Conservation (phyloP, 441 rosid genomes). For the Adansonia grandidieri region DNA sequence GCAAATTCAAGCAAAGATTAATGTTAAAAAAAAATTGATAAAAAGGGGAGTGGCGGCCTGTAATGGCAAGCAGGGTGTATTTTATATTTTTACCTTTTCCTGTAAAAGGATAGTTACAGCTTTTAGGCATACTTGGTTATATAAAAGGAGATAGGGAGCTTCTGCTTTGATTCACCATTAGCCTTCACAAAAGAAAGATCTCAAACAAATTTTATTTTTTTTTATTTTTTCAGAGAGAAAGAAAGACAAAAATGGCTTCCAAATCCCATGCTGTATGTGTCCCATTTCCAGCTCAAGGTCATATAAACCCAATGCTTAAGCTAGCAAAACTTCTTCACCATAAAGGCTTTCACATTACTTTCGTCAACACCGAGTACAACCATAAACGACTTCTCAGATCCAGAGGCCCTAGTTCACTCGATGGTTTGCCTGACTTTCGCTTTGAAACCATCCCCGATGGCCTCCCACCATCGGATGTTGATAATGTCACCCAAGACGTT, state of each 20-base stretch:
- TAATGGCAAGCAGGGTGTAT: too few species aligned
- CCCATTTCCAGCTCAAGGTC: slow-evolving; percentile 48
- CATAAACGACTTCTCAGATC: slow-evolving; percentile 32
- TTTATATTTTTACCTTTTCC: too few species aligned
- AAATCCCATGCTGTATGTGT: slow-evolving; percentile 34
- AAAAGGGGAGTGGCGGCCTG: too few species aligned
- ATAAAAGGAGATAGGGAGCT: too few species aligned
- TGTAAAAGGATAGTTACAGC: too few species aligned
- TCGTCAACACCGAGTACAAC: slow-evolving; percentile 45
- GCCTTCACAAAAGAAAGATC: too few species aligned
- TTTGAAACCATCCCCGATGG: slow-evolving; percentile 31
- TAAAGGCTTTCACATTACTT: slow-evolving; percentile 41
- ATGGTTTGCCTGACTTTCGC: slow-evolving; percentile 18
- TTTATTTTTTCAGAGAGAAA: too few species aligned
- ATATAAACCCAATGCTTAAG: slow-evolving; percentile 36
- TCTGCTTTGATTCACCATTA: too few species aligned
- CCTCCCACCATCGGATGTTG: slow-evolving; percentile 6
- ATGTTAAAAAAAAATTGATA: too few species aligned
- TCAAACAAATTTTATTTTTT: too few species aligned
- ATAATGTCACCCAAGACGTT: slow-evolving; percentile 22
- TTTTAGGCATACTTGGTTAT: too few species aligned
- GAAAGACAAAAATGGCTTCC: background rate
- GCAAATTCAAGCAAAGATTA: too few species aligned
- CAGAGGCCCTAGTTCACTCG: slow-evolving; percentile 23
- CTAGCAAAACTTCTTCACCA: slow-evolving; percentile 44